A percentile compares a stretch with the other conserved stretches of the same genome.
Conservation (phyloP, 495 filamentous ascomycete genomes). For the Staphylotrichum longicolle region DNA sequence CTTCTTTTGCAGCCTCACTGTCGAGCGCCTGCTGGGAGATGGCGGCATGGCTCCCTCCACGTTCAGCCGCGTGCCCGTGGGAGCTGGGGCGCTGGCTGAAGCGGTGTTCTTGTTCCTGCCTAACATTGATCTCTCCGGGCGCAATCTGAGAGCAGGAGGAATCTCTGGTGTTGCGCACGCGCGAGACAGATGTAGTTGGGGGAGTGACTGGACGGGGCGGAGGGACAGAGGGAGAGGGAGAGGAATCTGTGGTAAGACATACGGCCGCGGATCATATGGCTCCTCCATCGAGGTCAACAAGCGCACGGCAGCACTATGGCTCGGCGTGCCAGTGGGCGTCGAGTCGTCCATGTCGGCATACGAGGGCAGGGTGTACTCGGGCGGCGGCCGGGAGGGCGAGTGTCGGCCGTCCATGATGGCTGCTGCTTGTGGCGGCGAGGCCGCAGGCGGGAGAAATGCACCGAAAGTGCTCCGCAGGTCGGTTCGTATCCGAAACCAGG, state of each 20-base stretch:
- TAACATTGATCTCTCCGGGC: neutral
- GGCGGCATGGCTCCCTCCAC: neutral
- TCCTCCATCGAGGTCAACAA: conserved; percentile 55
- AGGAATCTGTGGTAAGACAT: conserved; percentile 38
- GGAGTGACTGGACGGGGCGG: conserved; percentile 22
- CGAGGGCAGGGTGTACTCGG: conserved; percentile 46
- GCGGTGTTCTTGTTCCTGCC: neutral
- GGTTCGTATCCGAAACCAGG: neutral
- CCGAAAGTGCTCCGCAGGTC: neutral
- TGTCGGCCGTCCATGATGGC: conserved; percentile 46
- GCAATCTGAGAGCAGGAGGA: conserved; percentile 6
- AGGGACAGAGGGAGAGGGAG: conserved; percentile 34
- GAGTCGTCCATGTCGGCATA: conserved; percentile 50
- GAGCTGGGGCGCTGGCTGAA: conserved; percentile 6
- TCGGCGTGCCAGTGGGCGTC: conserved; percentile 35
- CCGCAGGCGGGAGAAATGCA: conserved; percentile 26
- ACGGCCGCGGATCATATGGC: conserved; percentile 36
- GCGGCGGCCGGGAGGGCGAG: conserved; percentile 42
- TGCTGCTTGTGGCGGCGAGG: conserved; percentile 27
- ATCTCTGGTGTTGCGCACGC: conserved; percentile 17
- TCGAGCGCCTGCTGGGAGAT: conserved; percentile 18
- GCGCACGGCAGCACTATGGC: conserved; percentile 45
- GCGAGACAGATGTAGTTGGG: neutral
- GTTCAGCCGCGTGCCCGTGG: conserved; percentile 15
- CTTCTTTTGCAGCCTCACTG: conserved; percentile 49